Conservation (phyloP, 208 protist species). For the Lotmaria passim region DNA sequence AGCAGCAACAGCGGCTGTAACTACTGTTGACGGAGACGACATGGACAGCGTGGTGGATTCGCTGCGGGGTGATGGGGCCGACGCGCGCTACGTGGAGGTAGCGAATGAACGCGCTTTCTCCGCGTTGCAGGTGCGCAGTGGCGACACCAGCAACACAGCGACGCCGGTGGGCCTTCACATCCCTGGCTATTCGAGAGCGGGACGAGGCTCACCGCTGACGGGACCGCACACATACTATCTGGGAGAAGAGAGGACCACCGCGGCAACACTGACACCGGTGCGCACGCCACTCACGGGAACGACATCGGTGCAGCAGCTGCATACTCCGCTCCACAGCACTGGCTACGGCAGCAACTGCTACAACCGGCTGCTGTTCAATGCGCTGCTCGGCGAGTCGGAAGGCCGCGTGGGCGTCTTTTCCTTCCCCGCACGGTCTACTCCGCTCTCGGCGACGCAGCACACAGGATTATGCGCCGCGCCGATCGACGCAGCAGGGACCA, state of each 20-base stretch:
- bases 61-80: conserved; percentile 10
- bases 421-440: conserved; percentile 4
- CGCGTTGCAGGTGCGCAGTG: conserved; percentile 3
- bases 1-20: neutral
- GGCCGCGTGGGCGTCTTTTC: conserved; percentile 16
- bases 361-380: conserved; percentile 25
- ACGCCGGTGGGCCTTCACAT: neutral
- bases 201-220: neutral
- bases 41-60: neutral
- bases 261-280: conserved; percentile 11
- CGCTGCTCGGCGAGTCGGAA: conserved; percentile 22
- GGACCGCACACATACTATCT: neutral
- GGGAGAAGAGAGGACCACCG: neutral
- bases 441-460: neutral
- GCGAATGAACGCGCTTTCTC: conserved; percentile 31
- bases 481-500: neutral
- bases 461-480: neutral
- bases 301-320: neutral
- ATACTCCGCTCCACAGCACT: conserved; percentile 25
- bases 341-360: conserved; percentile 28
- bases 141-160: neutral
- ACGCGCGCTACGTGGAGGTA: conserved; percentile 32
- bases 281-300: conserved; percentile 2
- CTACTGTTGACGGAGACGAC: neutral
- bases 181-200: neutral